Percentiles rank a stretch among this genome's conserved stretches.
Conservation (phyloP, 768 basidiomycete species). For the Guyanaporus albipodus region DNA sequence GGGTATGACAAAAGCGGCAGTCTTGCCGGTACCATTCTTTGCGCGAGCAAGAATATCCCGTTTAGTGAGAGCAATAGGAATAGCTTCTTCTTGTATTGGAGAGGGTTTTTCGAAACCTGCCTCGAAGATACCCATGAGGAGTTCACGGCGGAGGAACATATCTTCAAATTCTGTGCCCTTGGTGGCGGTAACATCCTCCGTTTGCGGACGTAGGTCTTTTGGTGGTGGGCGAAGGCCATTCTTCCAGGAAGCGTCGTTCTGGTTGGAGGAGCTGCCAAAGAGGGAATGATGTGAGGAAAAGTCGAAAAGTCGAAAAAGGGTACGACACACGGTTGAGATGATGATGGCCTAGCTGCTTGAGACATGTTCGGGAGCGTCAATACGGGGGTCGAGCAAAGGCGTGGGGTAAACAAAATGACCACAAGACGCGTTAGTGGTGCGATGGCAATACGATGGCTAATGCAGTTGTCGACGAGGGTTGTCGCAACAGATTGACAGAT, state of each 20-base stretch:
- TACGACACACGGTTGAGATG: slow-evolving; percentile 27
- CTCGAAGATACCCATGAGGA: slow-evolving; percentile 99
- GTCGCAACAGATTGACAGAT: slow-evolving; percentile 10
- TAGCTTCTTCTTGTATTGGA: slow-evolving; percentile 98
- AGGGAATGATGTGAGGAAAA: slow-evolving; percentile 1
- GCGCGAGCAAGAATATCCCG: slow-evolving; percentile 94
- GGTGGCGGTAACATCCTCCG: slow-evolving; percentile 93
- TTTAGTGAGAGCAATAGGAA: slow-evolving; percentile 88
- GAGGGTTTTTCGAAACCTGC: slow-evolving; percentile 96
- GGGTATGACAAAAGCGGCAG: slow-evolving; percentile 98
- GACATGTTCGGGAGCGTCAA: slow-evolving; percentile 25
- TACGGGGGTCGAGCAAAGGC: slow-evolving; percentile 12
- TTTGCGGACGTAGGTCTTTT: slow-evolving; percentile 93
- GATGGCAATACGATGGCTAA: slow-evolving; percentile 15
- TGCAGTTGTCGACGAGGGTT: slow-evolving; percentile 10
- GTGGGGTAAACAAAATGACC: slow-evolving; percentile 18
- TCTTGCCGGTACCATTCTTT: slow-evolving; percentile 97
- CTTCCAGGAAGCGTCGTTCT: slow-evolving; percentile 56
- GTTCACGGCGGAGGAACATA: slow-evolving; percentile 86
- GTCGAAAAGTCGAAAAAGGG: not conserved
- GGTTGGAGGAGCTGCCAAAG: slow-evolving; percentile 25
- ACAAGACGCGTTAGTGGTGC: slow-evolving; percentile 21
- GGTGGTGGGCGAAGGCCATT: slow-evolving; percentile 74
- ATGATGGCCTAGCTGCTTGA: slow-evolving; percentile 31
- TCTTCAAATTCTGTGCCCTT: slow-evolving; percentile 96